phyloP scores from a whole-genome alignment of 345 rosid genomes.

The Linum trigynum region DNA sequence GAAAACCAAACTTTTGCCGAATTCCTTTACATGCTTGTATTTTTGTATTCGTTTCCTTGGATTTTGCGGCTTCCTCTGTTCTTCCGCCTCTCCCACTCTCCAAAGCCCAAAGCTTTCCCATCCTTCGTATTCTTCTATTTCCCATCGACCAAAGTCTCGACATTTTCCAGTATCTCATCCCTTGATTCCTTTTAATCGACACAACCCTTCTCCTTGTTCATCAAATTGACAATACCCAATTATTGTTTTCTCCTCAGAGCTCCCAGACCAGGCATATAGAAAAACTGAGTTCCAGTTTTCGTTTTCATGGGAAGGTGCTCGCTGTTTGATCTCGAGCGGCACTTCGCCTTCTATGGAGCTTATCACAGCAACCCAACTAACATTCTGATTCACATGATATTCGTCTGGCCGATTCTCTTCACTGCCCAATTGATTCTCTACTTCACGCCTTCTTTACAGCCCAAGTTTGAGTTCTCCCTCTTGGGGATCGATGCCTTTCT shows the following conservation, averaged over 20 bases:
- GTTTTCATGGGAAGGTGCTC: conserved; percentile 31
- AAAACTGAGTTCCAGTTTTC: neutral
- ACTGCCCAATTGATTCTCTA: conserved; percentile 36
- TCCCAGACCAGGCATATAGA: neutral
- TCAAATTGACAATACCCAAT: neutral
- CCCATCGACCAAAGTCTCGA: no score
- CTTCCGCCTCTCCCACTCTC: no score
- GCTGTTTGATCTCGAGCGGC: conserved; percentile 43
- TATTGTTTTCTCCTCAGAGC: neutral
- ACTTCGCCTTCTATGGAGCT: conserved; percentile 47
- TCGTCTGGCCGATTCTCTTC: conserved; percentile 63
- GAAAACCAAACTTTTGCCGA: no score
- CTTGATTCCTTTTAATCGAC: no score
- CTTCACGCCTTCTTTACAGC: conserved; percentile 39
- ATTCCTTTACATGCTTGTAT: no score
- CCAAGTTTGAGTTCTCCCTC: conserved; percentile 25
- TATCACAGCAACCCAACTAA: conserved; percentile 38
- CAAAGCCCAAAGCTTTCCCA: no score
- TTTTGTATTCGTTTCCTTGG: no score
- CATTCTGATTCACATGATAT: conserved; percentile 39
- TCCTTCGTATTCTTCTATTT: no score
- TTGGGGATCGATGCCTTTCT: conserved; percentile 24
- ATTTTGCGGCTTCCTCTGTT: no score
- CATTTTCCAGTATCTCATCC: no score
- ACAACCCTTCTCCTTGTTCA: no score